Conservation (phyloP, 2,329 filamentous ascomycete species). For the Colletotrichum zoysiae region DNA sequence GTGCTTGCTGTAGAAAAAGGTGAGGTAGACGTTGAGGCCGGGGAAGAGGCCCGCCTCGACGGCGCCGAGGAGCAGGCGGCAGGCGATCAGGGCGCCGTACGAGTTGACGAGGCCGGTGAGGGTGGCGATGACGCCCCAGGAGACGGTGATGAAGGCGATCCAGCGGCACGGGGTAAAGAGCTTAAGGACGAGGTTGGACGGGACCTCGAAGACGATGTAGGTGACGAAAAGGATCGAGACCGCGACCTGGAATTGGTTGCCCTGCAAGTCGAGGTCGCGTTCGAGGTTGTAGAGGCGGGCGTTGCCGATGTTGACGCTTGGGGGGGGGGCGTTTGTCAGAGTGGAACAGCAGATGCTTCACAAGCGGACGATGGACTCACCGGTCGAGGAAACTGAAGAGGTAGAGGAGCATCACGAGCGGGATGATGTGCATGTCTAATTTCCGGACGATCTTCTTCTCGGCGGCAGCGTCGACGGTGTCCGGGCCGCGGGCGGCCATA, state of each 20-base stretch:
- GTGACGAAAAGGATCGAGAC: conserved; percentile 78
- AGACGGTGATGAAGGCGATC: conserved; percentile 72
- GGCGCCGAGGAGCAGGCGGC: conserved; percentile 75
- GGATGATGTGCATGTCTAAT: conserved; percentile 73
- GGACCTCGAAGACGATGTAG: conserved; percentile 72
- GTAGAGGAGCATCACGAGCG: conserved; percentile 77
- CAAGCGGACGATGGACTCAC: conserved; percentile 54
- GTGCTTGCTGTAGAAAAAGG: conserved; percentile 80
- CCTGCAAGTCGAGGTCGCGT: conserved; percentile 69
- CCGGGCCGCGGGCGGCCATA: background rate
- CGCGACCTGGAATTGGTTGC: conserved; percentile 78
- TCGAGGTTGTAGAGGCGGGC: conserved; percentile 76
- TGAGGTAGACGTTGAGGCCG: conserved; percentile 76
- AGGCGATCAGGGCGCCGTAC: conserved; percentile 75
- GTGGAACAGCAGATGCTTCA: background rate
- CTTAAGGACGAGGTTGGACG: conserved; percentile 74
- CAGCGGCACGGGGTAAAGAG: conserved; percentile 72
- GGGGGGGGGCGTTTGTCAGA: background rate
- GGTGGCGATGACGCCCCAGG: conserved; percentile 78
- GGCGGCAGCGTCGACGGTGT: conserved; percentile 31
- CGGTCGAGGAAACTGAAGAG: conserved; percentile 82
- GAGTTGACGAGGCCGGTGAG: conserved; percentile 76
- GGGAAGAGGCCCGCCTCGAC: conserved; percentile 80
- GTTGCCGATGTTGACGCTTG: conserved; percentile 66
- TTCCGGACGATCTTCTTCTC: conserved; percentile 73